A percentile compares a stretch with the other conserved stretches of the same genome.
These are phyloP conservation scores for Kwoniella shandongensis DNA, from an alignment of 768 basidiomycete genomes.

Conservation along the genomic window DNA sequence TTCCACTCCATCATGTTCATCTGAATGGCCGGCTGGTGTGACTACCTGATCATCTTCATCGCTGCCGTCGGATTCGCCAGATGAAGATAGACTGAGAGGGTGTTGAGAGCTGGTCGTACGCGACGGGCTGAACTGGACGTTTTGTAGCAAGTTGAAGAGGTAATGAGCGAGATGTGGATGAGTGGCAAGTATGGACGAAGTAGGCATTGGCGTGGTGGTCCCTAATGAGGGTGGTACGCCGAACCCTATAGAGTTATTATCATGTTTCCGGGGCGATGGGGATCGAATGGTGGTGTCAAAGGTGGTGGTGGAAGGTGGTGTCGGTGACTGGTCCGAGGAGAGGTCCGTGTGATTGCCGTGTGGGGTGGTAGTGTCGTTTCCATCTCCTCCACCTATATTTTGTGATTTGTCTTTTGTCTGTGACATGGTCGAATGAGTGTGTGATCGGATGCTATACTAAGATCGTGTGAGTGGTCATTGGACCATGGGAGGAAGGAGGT, in stretches of 20 bases:
- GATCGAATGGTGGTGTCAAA: constrained; percentile 12
- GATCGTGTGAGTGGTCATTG: too few relatives aligned
- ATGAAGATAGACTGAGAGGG: constrained; percentile 49
- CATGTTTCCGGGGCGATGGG: constrained; percentile 14
- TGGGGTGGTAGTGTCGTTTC: too few relatives aligned
- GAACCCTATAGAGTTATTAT: constrained; percentile 10
- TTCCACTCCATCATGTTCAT: not conserved
- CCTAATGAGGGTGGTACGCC: constrained; percentile 14
- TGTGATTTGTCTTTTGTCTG: too few relatives aligned
- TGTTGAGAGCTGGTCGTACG: constrained; percentile 27
- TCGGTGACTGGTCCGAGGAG: too few relatives aligned
- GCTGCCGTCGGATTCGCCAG: constrained; percentile 42
- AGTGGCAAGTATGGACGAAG: constrained; percentile 25
- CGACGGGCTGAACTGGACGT: constrained; percentile 20
- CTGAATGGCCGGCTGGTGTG: not conserved
- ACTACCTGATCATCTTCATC: constrained; percentile 29
- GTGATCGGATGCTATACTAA: too few relatives aligned
- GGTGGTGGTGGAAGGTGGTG: not conserved
- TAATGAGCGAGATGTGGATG: constrained; percentile 46
- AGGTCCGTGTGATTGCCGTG: too few relatives aligned
- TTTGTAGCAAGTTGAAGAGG: constrained; percentile 36
- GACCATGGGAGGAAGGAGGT: too few relatives aligned
- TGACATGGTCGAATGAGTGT: too few relatives aligned
- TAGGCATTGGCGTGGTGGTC: constrained; percentile 8
- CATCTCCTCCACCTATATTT: too few relatives aligned